Base-by-base conservation (phyloP, 768 basidiomycete genomes). In the Pisolithus tinctorius region DNA sequence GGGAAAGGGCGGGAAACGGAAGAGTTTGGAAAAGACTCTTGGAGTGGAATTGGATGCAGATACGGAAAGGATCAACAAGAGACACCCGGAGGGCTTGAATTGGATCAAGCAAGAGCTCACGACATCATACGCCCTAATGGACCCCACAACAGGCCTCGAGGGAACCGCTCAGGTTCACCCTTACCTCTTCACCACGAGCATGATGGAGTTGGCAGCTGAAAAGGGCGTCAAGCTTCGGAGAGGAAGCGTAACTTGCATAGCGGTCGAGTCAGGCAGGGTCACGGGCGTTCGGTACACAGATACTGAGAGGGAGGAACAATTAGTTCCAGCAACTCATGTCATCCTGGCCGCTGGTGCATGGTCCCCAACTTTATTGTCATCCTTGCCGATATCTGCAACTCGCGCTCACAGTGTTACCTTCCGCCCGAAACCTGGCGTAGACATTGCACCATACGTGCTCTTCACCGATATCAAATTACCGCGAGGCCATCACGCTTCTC, bases 341-440 rank as follows among this genome's bases (percentile, higher is more conserved):
- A 71, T 95, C 38, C 65, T 96, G 46, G 78, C 83, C 38, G 88
- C 88, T n/a, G 93, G 93, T 25, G 86, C 89, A 14, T 96, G 93
- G 92, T 88, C 89, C 0, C 74, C 88, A 7, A 61, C 61, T 8
- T 63, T 94, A 51, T 47, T 86, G 30, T 71, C 77, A 8, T 55
- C 67, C 17, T 73, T 88, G 27, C 82, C 84, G 14, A 75, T 88
- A 57, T 60, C 70, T n/a, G 76, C 75, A 40, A 82, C 76, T 6
- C 82, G 87, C 48, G 86, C 84, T 0, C 87, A 89, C 64, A 87
- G 85, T 59, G 76, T 90, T 60, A 80, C 79, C 7, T 79, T 88
- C 55, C 78, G 69, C 13, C 78, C 83, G 0, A 61, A 65, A 17
- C 60, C 74, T 3, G 62, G 61, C 8, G 66, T 69, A 29, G 62